phyloP scores from a whole-genome alignment of 2,329 filamentous ascomycete species.

The Rutstroemia sp. region DNA sequence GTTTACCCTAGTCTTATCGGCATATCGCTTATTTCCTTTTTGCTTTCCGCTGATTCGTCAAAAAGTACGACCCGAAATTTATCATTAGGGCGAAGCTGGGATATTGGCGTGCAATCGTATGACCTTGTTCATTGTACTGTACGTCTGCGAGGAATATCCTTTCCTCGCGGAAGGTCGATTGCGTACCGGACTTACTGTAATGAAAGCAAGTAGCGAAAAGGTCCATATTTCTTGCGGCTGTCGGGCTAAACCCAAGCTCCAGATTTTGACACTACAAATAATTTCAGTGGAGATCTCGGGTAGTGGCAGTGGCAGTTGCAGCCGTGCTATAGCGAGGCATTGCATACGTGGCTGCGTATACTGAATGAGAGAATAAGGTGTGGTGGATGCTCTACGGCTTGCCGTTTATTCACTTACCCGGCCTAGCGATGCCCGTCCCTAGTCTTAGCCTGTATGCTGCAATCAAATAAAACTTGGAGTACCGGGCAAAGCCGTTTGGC shows the following conservation, averaged over 20 bases:
- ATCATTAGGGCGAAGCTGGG: not conserved
- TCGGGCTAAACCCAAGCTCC: no score
- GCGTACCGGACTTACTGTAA: not conserved
- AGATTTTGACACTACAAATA: no score
- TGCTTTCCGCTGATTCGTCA: not conserved
- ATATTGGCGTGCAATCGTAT: not conserved
- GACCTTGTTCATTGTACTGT: not conserved
- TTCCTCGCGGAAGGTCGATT: not conserved
- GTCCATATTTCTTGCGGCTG: not conserved
- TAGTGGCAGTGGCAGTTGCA: no score
- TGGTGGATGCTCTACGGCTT: not conserved
- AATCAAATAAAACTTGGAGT: no score
- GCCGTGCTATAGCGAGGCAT: not conserved
- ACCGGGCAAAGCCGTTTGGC: no score
- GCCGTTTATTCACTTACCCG: no score
- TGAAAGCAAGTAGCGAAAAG: no score
- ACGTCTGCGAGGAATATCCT: no score
- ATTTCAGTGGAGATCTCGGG: no score
- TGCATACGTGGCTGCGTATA: constrained; percentile 8
- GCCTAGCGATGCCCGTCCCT: no score
- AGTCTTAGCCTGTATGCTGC: no score
- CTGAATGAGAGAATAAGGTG: not conserved
- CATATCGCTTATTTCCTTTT: not conserved
- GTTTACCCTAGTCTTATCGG: not conserved
- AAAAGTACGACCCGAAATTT: not conserved